phyloP scores from a whole-genome alignment of 1,284 basidiomycete species.

The Trichosporon sp. region DNA sequence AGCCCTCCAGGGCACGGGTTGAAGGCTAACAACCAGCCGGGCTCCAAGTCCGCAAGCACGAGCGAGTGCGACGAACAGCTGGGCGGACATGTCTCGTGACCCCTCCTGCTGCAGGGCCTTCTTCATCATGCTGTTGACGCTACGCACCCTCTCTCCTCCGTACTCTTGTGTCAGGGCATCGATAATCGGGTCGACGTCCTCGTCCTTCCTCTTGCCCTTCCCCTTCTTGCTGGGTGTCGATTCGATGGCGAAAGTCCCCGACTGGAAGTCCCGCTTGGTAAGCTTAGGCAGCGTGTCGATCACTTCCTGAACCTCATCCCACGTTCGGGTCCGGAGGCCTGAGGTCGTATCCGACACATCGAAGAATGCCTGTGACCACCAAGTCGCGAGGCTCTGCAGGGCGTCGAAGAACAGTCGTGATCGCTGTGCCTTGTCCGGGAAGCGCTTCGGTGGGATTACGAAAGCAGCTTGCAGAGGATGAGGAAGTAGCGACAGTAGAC shows the following conservation, averaged over 20 bases:
- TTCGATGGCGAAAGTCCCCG: not conserved
- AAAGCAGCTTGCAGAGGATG: constrained; percentile 73
- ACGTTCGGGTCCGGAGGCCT: constrained; percentile 64
- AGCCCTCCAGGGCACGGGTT: constrained; percentile 77
- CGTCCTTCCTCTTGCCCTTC: constrained; percentile 43
- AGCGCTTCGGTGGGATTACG: constrained; percentile 72
- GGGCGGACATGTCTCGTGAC: constrained; percentile 79
- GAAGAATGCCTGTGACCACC: constrained; percentile 72
- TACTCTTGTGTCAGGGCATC: constrained; percentile 47
- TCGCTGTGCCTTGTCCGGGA: constrained; percentile 72
- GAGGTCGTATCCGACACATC: constrained; percentile 54
- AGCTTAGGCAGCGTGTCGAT: constrained; percentile 36
- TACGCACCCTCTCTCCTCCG: constrained; percentile 65
- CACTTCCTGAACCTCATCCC: constrained; percentile 56
- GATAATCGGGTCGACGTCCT: constrained; percentile 32
- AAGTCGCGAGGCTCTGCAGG: constrained; percentile 65
- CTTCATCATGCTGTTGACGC: constrained; percentile 81
- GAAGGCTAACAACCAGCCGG: constrained; percentile 81
- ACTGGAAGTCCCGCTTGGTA: not conserved
- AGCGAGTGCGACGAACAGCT: constrained; percentile 86
- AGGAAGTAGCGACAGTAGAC: constrained; percentile 77
- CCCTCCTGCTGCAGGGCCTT: constrained; percentile 75
- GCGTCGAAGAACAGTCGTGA: constrained; percentile 80
- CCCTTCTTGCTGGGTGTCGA: constrained; percentile 37
- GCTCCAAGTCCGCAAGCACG: constrained; percentile 82